Conservation (phyloP, 108 stramenopile genomes). For the Parmales sp. region DNA sequence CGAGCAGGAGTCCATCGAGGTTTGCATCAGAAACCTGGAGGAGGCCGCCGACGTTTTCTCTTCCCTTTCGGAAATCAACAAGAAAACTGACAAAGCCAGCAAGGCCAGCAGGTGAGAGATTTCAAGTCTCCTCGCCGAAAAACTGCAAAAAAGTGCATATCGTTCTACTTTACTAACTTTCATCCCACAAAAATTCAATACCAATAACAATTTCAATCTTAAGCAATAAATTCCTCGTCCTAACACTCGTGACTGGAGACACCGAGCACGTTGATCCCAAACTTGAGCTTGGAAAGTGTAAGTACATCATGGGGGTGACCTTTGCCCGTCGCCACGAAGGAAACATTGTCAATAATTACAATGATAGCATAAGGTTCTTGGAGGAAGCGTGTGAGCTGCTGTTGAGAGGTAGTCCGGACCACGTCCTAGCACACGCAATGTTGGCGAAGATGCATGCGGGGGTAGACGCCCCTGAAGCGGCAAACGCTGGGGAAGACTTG, state of each 20-base stretch:
- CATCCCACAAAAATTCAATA: too few relatives aligned
- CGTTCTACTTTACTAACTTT: too few relatives aligned
- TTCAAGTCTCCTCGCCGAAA: too few relatives aligned
- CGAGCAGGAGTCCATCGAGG: constrained; percentile 11
- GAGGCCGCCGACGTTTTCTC: background rate
- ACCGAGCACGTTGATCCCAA: background rate
- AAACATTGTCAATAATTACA: background rate
- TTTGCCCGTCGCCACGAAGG: background rate
- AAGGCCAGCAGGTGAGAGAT: too few relatives aligned
- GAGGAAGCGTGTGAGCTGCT: background rate
- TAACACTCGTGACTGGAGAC: background rate
- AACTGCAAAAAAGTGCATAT: too few relatives aligned
- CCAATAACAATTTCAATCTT: too few relatives aligned
- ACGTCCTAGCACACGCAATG: background rate
- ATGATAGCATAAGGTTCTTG: background rate
- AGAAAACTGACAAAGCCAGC: background rate
- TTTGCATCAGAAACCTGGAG: background rate
- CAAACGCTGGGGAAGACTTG: background rate
- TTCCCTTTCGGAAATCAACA: too few relatives aligned
- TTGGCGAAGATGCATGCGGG: background rate
- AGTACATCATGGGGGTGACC: background rate
- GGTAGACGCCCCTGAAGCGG: background rate
- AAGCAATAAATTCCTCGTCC: background rate
- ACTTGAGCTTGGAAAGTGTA: background rate
- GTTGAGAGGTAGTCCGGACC: background rate